These are phyloP conservation scores for Cryptococcus sp. DNA, from an alignment of 1,284 basidiomycete genomes.

Conservation along the genomic window DNA sequence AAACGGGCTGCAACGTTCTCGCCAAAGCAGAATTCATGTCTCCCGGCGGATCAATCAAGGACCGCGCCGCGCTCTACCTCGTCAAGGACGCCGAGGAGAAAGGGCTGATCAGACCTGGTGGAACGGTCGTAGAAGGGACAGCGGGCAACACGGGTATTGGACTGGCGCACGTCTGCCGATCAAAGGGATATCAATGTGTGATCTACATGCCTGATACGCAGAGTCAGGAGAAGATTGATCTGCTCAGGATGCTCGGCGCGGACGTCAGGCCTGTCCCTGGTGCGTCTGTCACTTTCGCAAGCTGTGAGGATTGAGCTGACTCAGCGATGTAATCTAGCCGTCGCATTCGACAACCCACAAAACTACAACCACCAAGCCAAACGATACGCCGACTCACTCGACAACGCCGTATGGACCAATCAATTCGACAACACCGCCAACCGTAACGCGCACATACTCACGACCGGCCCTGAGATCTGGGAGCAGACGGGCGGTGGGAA, in stretches of 20 bases:
- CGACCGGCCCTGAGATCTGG: constrained; percentile 98
- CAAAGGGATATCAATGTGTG: constrained; percentile 94
- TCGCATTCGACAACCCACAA: constrained; percentile 90
- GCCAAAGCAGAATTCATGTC: constrained; percentile 99
- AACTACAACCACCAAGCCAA: constrained; percentile 99
- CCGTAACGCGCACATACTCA: constrained; percentile 80
- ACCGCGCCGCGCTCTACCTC: constrained; percentile 90
- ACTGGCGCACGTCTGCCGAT: constrained; percentile 87
- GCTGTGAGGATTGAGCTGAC: background rate
- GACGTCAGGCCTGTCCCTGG: constrained; percentile 90
- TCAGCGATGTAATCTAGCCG: constrained; percentile 58
- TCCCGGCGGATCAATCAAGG: constrained; percentile 98
- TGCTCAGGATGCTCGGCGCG: constrained; percentile 93
- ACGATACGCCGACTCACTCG: constrained; percentile 75
- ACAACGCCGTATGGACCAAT: constrained; percentile 99
- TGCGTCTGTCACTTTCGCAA: constrained; percentile 25
- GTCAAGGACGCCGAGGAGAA: constrained; percentile 84
- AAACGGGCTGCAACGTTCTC: constrained; percentile 83
- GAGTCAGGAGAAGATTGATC: constrained; percentile 97
- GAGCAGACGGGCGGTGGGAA: constrained; percentile 73
- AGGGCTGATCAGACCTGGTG: constrained; percentile 76
- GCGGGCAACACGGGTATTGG: constrained; percentile 99
- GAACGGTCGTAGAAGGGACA: constrained; percentile 95
- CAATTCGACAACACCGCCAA: constrained; percentile 97
- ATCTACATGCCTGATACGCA: constrained; percentile 99